These are phyloP conservation scores for Ophiostoma fasciatum DNA, from an alignment of 2,329 filamentous ascomycete species.

Conservation along the genomic window DNA sequence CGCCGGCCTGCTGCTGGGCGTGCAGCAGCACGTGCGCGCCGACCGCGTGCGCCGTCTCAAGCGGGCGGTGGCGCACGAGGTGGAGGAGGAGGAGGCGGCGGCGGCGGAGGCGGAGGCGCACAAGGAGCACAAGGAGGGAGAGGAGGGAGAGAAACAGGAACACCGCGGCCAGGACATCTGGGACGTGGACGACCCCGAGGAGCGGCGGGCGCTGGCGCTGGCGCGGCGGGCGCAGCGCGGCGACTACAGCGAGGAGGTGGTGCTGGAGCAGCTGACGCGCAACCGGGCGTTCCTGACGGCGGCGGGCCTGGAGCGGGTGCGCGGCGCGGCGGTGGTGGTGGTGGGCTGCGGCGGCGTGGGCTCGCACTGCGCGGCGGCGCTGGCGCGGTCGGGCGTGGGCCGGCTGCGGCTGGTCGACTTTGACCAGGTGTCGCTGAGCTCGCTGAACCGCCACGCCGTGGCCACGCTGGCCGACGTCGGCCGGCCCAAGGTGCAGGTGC, in stretches of 20 bases:
- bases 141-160: constrained; percentile 22
- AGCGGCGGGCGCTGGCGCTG: constrained; percentile 41
- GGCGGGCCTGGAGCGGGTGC: constrained; percentile 64
- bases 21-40: constrained; percentile 42
- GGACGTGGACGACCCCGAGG: constrained; percentile 48
- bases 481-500: constrained; percentile 76
- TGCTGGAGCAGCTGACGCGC: constrained; percentile 84
- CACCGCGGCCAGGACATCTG: constrained; percentile 23
- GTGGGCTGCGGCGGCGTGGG: constrained; percentile 92
- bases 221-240: constrained; percentile 45
- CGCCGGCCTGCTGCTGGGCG: constrained; percentile 45
- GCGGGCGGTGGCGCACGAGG: constrained; percentile 33
- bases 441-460: constrained; percentile 88
- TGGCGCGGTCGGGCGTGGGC: constrained; percentile 81
- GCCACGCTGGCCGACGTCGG: constrained; percentile 91
- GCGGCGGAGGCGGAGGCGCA: not conserved
- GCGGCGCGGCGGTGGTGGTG: constrained; percentile 69
- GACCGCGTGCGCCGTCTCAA: constrained; percentile 43
- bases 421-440: constrained; percentile 91
- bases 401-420: constrained; percentile 85
- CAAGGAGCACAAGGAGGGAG: constrained; percentile 19
- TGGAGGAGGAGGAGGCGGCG: constrained; percentile 12
- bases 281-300: constrained; percentile 84
- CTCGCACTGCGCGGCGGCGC: constrained; percentile 74
- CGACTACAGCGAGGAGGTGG: constrained; percentile 62